Evolutionary conservation across 2,329 filamentous ascomycete species (phyloP), one percentile per base, ranked within the genome.

Genomic region (Whalleya microplaca): DNA sequence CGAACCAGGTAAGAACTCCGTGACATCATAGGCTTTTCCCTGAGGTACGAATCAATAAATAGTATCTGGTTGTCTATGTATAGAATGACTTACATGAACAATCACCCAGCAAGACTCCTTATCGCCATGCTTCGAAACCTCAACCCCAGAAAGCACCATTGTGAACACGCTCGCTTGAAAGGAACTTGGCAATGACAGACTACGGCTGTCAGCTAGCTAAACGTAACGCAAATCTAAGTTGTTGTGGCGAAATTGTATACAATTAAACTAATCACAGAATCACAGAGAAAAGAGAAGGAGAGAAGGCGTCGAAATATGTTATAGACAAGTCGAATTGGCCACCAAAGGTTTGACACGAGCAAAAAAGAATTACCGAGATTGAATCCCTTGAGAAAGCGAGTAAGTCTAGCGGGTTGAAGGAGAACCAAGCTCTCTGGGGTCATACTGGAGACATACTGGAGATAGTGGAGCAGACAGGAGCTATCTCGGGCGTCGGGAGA

Each of bases 71-170:
- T 46, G n/a, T 18, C 21, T 18, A 10, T 40, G 37, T 43, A 23
- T 18, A 9, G 29, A 49, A 50, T 48, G 44, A 50, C 77, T 61
- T 74, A 85, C 90, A 75, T 96, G 90, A 58, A 96, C 84, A 69
- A 96, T 91, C 45, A 96, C 91, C 92, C 92, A 96, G 77, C 92
- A 96, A 48, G 91, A 94, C 66, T 96, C 86, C 67, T 84, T 83
- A 67, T 80, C 88, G 76, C 89, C 89, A 80, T 98, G 94, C 78
- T 92, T 77, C 20, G 81, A 80, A 55, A 85, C 77, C 51, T 85
- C 81, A 48, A 71, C 75, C 43, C 83, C 83, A 16, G 77, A 81
- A 52, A 84, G 71, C 51, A 72, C 71, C 75, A 80, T 78, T 55
- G 56, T 52, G 61, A 58, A 37, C 21, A 46, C 51, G 29, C 48